These are phyloP conservation scores for Debaryomyces psychrophilus DNA, from an alignment of 1,139 yeast genomes.

Conservation along the genomic window DNA sequence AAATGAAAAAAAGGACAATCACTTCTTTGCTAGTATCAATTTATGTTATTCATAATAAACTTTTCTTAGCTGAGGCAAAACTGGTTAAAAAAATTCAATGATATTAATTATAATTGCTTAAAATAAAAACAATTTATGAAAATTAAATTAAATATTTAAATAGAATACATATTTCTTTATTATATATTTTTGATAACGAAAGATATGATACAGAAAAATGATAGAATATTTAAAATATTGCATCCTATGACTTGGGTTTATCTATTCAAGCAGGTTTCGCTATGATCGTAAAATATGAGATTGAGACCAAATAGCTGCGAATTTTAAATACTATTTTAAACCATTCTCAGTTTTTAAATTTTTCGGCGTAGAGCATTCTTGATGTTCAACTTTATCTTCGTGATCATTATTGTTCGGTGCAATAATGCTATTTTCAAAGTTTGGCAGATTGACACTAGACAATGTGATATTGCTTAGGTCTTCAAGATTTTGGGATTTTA, in stretches of 20 bases:
- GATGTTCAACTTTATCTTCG: background rate
- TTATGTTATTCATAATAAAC: conserved; percentile 1
- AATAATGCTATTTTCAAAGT: background rate
- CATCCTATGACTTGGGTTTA: too few species aligned
- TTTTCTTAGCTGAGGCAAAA: background rate
- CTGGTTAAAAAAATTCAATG: background rate
- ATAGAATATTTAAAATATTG: too few species aligned
- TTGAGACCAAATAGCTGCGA: background rate
- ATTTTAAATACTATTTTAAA: background rate
- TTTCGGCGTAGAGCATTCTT: background rate
- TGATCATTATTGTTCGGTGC: background rate
- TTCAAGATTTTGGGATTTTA: conserved; percentile 1
- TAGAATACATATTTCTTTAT: too few species aligned
- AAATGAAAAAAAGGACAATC: background rate
- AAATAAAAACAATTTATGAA: background rate
- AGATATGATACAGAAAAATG: too few species aligned
- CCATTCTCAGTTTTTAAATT: background rate
- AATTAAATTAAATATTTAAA: too few species aligned
- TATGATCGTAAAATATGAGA: background rate
- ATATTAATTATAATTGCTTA: background rate
- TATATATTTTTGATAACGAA: too few species aligned
- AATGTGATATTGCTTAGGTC: background rate
- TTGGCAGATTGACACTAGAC: background rate
- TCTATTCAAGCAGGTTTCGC: background rate
- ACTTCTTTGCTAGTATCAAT: conserved; percentile 1